Percentiles rank a stretch among this genome's conserved stretches.
Evolutionary conservation across 139 green algal species (phyloP).

Genomic region (Micractinium conductrix): DNA sequence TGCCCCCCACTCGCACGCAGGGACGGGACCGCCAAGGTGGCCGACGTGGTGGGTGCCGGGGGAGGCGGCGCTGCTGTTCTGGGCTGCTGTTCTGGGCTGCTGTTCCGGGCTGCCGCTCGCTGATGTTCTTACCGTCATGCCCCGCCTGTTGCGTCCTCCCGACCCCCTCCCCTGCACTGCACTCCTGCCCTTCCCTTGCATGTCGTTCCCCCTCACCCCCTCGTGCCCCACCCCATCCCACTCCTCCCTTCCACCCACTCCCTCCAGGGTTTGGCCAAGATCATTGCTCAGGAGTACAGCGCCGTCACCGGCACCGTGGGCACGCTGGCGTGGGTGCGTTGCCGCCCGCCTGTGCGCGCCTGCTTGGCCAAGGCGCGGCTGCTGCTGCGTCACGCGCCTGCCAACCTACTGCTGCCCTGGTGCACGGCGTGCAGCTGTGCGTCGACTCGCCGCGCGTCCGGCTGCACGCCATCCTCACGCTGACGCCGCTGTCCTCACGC

Average conservation of each 20-base stretch:
- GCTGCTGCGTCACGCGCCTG: neutral
- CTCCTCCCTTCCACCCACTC: no score
- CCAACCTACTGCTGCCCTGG: neutral
- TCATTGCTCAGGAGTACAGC: constrained; percentile 32
- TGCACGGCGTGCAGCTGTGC: neutral
- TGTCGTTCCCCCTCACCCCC: no score
- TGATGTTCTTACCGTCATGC: no score
- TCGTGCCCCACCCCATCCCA: no score
- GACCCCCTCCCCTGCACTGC: no score
- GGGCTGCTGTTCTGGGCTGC: no score
- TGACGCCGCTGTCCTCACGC: neutral
- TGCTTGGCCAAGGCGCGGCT: neutral
- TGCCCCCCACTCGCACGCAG: neutral
- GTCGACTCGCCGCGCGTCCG: neutral
- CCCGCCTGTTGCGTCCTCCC: no score
- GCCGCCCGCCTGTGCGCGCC: neutral
- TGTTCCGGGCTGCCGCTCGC: no score
- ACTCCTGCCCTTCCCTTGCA: no score
- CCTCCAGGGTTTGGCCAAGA: constrained; percentile 52
- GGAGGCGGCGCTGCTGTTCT: no score
- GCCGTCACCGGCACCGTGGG: constrained; percentile 14
- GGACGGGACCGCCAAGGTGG: constrained; percentile 55
- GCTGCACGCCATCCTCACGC: neutral
- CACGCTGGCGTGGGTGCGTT: constrained; percentile 32
- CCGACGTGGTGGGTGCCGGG: no score